Conservation (phyloP, 345 rosid genomes). For the Acer campestre region DNA sequence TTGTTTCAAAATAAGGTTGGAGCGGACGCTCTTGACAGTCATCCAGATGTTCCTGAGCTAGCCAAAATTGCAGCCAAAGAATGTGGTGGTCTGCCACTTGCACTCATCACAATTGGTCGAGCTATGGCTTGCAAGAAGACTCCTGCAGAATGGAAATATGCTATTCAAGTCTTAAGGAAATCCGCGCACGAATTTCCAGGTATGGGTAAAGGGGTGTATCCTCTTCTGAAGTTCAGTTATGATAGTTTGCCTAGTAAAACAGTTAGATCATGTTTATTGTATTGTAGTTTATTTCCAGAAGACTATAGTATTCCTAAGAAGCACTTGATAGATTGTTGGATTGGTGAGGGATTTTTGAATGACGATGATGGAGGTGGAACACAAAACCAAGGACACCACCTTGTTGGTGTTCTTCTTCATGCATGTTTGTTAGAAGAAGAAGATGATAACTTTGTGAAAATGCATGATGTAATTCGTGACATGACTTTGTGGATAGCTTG, state of each 20-base stretch:
- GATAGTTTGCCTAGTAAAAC: conserved; percentile 9
- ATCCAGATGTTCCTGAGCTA: conserved; percentile 8
- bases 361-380: neutral
- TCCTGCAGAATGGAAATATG: conserved; percentile 9
- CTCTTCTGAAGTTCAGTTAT: conserved; percentile 6
- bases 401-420: conserved; percentile 8
- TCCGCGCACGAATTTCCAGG: conserved; percentile 11
- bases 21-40: conserved; percentile 1
- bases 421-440: conserved; percentile 18
- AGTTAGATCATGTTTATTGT: conserved; percentile 8
- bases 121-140: conserved; percentile 13
- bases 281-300: conserved; percentile 17
- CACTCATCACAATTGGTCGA: conserved; percentile 6
- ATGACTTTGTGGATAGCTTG: conserved; percentile 10
- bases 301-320: neutral
- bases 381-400: neutral
- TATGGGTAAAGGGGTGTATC: conserved; percentile 1
- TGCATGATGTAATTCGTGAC: conserved; percentile 23
- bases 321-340: conserved; percentile 19
- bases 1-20: conserved; percentile 11
- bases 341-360: conserved; percentile 8
- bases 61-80: neutral
- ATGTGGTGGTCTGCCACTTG: conserved; percentile 17
- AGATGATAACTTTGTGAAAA: conserved; percentile 9
- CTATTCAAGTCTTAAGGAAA: neutral